Base-by-base conservation (phyloP, 768 basidiomycete species). In the Mycena chlorophos region DNA sequence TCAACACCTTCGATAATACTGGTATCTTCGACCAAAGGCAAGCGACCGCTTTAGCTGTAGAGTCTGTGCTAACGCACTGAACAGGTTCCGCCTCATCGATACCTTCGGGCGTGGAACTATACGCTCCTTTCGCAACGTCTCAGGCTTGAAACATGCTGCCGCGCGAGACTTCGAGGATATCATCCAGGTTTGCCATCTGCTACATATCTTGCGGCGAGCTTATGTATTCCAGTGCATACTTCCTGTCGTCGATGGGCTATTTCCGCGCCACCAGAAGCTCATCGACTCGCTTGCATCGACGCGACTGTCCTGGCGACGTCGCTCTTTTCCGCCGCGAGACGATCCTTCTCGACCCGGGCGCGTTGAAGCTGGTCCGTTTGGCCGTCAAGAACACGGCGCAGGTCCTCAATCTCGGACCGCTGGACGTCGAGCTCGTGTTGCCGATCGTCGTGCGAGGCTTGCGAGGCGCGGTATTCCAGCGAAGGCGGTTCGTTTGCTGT, bases 391-490 rank as follows among this genome's bases (percentile, higher is more conserved):
- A 86, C 85, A 3, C 75, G 78, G 34, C 83, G 82, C n/a, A 93
- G 83, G 27, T 89, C 86, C 3, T 88, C 86, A 54, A 94, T 87
- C 68, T 94, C 90, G 17, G 78, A 71, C 5, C 83, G 76, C 51
- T 86, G 84, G 1, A 85, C 70, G 64, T 91, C 89, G 30, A 94
- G 82, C 56, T 90, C 83, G 55, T 87, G 82, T 1, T 88, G 84
- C 23, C 86, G 80, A 30, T 82, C 77, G 57, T 90, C 85, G 62
- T 93, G 91, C 8, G 85, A 79, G 16, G 75, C 78, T 46, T 87
- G 85, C 17, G 85, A 84, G 0, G 75, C 68, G 6, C 80, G 73
- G 56, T 87, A 83, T 55, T 87, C 82, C 37, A 80, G 20, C 84
- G 83, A 23, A 91, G 77, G 61, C 79, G 74, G 65, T 86, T 83